Percentiles rank a stretch among this genome's conserved stretches.
These are phyloP conservation scores for Epichloe hybrida DNA, from an alignment of 2,329 filamentous ascomycete species.

Conservation along the genomic window DNA sequence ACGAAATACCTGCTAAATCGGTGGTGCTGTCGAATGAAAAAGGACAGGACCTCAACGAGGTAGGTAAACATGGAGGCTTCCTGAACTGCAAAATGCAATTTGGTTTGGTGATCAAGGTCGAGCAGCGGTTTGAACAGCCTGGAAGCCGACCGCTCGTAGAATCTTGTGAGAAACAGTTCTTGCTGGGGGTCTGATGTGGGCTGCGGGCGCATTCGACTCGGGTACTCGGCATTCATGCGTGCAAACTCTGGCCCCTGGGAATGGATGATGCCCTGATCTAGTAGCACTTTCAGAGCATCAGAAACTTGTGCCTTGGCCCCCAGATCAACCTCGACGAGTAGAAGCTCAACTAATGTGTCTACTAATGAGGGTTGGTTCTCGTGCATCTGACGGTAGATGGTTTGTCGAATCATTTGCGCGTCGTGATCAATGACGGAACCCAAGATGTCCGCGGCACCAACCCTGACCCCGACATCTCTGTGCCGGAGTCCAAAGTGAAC, in stretches of 20 bases:
- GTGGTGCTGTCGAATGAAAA: conserved; percentile 82
- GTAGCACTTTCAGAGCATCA: conserved; percentile 84
- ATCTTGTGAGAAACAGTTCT: conserved; percentile 71
- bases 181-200: conserved; percentile 54
- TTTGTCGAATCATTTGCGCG: conserved; percentile 81
- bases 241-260: conserved; percentile 38
- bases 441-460: conserved; percentile 86
- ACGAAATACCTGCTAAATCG: conserved; percentile 83
- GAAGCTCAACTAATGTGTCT: conserved; percentile 81
- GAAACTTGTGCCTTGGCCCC: conserved; percentile 93
- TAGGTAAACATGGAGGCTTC: conserved; percentile 86
- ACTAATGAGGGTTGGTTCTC: conserved; percentile 78
- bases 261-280: conserved; percentile 53
- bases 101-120: conserved; percentile 56
- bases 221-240: conserved; percentile 55
- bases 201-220: conserved; percentile 45
- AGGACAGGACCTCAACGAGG: conserved; percentile 83
- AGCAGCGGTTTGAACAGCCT: conserved; percentile 80
- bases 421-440: conserved; percentile 94
- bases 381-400: conserved; percentile 82
- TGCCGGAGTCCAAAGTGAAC: conserved; percentile 87
- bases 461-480: conserved; percentile 68
- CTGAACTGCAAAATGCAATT: conserved; percentile 62
- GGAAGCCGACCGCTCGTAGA: conserved; percentile 78
- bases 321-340: conserved; percentile 81